Conservation (phyloP, 1,284 basidiomycete genomes). For the Cryptococcus neoformans region DNA sequence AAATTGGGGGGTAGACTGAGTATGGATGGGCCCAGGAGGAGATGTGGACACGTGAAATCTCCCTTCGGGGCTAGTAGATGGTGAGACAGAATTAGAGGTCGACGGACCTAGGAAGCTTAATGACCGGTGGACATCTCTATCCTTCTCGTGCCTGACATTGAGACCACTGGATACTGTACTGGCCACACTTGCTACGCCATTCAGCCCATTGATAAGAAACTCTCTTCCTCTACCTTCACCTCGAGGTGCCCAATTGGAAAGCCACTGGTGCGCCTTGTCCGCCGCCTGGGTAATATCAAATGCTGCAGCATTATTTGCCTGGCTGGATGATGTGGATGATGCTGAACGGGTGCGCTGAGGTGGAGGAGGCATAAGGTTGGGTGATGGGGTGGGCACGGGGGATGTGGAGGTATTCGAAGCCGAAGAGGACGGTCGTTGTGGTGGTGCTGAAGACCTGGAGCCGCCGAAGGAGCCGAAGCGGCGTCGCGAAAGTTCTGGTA, state of each 20-base stretch:
- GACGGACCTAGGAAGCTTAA: constrained; percentile 9
- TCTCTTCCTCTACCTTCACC: constrained; percentile 43
- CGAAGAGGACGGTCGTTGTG: constrained; percentile 6
- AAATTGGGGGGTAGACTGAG: constrained; percentile 17
- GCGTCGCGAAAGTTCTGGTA: constrained; percentile 7
- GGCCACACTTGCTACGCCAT: constrained; percentile 41
- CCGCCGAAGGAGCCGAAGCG: constrained; percentile 13
- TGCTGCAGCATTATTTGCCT: constrained; percentile 11
- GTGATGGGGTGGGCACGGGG: background rate
- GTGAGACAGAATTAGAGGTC: constrained; percentile 1
- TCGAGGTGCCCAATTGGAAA: constrained; percentile 41
- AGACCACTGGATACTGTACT: constrained; percentile 27
- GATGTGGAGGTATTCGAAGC: constrained; percentile 10
- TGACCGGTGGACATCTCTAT: constrained; percentile 4
- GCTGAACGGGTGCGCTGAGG: constrained; percentile 23
- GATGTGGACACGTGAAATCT: constrained; percentile 5
- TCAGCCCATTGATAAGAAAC: constrained; percentile 36
- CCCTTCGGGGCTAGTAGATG: constrained; percentile 11
- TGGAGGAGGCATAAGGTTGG: constrained; percentile 8
- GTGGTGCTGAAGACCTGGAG: background rate
- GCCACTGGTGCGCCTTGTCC: constrained; percentile 40
- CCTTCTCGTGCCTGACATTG: constrained; percentile 7
- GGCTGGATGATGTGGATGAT: constrained; percentile 17
- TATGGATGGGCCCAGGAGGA: constrained; percentile 16
- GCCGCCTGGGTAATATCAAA: constrained; percentile 19